These are phyloP conservation scores for Ziziphus jujuba DNA, from an alignment of 306 rosid genomes.

Conservation along the genomic window DNA sequence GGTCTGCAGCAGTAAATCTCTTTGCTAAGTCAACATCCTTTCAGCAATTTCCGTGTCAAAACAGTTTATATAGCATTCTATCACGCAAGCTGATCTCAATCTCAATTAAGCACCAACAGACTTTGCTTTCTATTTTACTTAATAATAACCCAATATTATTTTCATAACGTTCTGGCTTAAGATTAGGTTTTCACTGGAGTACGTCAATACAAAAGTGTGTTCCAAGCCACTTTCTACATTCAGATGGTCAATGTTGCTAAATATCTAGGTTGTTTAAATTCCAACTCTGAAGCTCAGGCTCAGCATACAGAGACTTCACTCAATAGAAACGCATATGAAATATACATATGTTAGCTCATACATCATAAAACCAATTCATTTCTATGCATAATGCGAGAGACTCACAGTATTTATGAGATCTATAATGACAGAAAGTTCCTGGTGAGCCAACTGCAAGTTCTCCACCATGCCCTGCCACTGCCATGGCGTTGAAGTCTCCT, in stretches of 20 bases:
- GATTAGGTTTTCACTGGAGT: not conserved
- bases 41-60: too few relatives aligned
- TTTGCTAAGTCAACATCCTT: too few relatives aligned
- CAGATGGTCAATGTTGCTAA: not conserved
- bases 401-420: conserved; percentile 93
- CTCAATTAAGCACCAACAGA: too few relatives aligned
- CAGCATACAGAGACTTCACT: not conserved
- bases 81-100: too few relatives aligned
- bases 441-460: conserved; percentile 80
- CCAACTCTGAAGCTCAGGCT: not conserved
- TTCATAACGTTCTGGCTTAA: too few relatives aligned
- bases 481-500: conserved; percentile 78
- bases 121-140: too few relatives aligned
- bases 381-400: not conserved
- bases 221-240: not conserved
- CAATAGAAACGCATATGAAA: not conserved
- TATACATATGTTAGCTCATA: not conserved
- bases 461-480: conserved; percentile 91
- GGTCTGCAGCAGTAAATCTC: too few relatives aligned
- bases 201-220: not conserved
- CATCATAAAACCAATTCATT: too few relatives aligned
- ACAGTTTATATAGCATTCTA: too few relatives aligned
- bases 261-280: too few relatives aligned
- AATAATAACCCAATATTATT: too few relatives aligned
- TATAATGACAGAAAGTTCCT: conserved; percentile 79